These are phyloP conservation scores for Cytospora piceae DNA, from an alignment of 2,329 filamentous ascomycete genomes.

Conservation along the genomic window DNA sequence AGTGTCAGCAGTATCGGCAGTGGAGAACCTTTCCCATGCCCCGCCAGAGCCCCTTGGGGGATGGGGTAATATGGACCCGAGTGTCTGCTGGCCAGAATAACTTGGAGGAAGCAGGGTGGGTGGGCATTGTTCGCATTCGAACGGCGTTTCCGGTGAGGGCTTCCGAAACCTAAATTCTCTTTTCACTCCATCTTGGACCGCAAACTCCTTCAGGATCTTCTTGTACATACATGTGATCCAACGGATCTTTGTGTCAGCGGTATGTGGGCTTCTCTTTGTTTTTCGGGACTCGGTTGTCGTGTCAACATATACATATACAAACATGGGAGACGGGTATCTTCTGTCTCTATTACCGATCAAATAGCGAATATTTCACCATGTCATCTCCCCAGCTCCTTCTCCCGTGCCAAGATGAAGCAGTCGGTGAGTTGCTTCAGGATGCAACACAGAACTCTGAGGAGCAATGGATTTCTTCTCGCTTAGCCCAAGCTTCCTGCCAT, in stretches of 20 bases:
- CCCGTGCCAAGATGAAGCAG: neutral
- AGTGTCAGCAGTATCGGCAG: neutral
- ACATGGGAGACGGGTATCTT: neutral
- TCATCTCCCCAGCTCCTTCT: neutral
- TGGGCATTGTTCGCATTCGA: constrained; percentile 24
- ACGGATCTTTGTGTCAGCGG: neutral
- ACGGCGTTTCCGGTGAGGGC: constrained; percentile 23
- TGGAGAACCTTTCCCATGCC: neutral
- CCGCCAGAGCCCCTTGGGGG: neutral
- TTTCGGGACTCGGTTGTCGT: neutral
- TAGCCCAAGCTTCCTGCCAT: neutral
- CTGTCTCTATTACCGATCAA: neutral
- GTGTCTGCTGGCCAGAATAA: constrained; percentile 2
- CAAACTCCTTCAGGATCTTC: neutral
- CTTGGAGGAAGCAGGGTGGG: constrained; percentile 14
- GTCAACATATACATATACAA: neutral
- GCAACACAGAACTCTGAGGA: neutral
- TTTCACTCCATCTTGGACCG: neutral
- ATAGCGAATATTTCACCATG: neutral
- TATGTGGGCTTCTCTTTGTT: neutral
- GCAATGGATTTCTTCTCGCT: no score
- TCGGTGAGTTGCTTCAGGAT: neutral
- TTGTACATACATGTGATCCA: neutral
- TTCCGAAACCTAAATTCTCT: constrained; percentile 21
- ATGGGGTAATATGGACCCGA: constrained; percentile 12